Evolutionary conservation across 768 basidiomycete species (phyloP).

Genomic region (Suillus tomentosus): DNA sequence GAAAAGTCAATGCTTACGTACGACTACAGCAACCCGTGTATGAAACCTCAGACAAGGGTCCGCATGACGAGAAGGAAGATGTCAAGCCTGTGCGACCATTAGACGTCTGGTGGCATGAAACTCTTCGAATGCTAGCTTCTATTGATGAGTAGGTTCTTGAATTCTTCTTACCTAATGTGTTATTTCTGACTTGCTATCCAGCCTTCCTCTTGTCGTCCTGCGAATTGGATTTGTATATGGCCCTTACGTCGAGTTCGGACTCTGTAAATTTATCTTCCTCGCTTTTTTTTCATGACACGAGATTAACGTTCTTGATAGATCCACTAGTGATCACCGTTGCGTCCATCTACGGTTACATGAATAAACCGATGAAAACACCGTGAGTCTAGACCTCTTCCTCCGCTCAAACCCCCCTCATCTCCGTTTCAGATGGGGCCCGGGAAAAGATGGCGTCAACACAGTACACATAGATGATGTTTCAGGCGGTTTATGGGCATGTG

Average conservation of each 20-base stretch:
- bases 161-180: neutral
- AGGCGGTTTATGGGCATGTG: constrained; percentile 74
- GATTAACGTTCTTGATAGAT: constrained; percentile 43
- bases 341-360: constrained; percentile 78
- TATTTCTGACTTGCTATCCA: constrained; percentile 32
- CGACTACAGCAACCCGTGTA: constrained; percentile 81
- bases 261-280: constrained; percentile 41
- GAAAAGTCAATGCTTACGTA: constrained; percentile 77
- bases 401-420: constrained; percentile 14
- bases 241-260: constrained; percentile 74
- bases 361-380: constrained; percentile 87
- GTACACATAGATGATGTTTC: constrained; percentile 80
- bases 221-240: constrained; percentile 79
- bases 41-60: constrained; percentile 66
- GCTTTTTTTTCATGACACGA: constrained; percentile 17
- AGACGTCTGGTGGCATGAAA: constrained; percentile 91
- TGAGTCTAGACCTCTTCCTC: constrained; percentile 31
- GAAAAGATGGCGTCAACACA: constrained; percentile 73
- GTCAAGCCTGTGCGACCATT: constrained; percentile 67
- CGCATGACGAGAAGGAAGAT: constrained; percentile 72
- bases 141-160: constrained; percentile 61
- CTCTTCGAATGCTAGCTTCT: constrained; percentile 69
- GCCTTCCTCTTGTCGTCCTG: constrained; percentile 79
- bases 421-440: constrained; percentile 69
- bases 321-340: constrained; percentile 72